phyloP scores from a whole-genome alignment of 2,329 filamentous ascomycete genomes.

The Colletotrichum sp. region DNA sequence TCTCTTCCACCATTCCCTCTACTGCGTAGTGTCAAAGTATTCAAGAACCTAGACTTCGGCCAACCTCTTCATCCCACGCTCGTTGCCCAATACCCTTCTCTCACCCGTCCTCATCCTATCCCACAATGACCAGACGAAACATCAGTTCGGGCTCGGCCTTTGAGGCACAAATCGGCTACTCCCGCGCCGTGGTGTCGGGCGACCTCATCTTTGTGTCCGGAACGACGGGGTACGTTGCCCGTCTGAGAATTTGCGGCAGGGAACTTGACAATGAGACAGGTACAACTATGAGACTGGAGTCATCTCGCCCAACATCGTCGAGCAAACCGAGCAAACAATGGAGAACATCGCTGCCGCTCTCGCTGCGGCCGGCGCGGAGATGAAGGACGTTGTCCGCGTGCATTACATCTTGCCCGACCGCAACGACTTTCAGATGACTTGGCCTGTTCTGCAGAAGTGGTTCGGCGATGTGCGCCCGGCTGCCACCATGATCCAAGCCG shows the following conservation, averaged over 20 bases:
- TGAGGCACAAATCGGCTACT: conserved; percentile 59
- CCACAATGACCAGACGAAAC: conserved; percentile 40
- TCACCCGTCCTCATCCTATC: background rate
- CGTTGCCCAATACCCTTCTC: background rate
- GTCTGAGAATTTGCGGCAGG: background rate
- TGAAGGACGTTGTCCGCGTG: conserved; percentile 56
- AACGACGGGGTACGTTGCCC: conserved; percentile 53
- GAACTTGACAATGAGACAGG: conserved; percentile 29
- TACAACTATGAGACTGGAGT: conserved; percentile 55
- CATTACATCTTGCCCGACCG: conserved; percentile 56
- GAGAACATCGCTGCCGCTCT: conserved; percentile 52
- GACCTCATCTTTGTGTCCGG: conserved; percentile 60
- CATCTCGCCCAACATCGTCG: conserved; percentile 49
- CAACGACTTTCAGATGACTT: conserved; percentile 51
- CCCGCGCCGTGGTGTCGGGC: conserved; percentile 55
- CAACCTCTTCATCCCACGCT: too few relatives aligned
- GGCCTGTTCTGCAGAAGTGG: conserved; percentile 55
- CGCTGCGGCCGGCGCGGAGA: conserved; percentile 42
- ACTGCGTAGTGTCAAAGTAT: too few relatives aligned
- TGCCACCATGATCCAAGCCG: conserved; percentile 58
- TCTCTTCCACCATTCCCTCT: background rate
- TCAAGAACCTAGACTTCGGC: background rate
- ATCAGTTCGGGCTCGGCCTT: conserved; percentile 58
- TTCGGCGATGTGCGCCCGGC: conserved; percentile 55
- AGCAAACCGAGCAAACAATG: conserved; percentile 56